Evolutionary conservation across 352 stramenopile species (phyloP), one percentile per base, ranked within the genome.

Genomic region (Globisporangium solare): DNA sequence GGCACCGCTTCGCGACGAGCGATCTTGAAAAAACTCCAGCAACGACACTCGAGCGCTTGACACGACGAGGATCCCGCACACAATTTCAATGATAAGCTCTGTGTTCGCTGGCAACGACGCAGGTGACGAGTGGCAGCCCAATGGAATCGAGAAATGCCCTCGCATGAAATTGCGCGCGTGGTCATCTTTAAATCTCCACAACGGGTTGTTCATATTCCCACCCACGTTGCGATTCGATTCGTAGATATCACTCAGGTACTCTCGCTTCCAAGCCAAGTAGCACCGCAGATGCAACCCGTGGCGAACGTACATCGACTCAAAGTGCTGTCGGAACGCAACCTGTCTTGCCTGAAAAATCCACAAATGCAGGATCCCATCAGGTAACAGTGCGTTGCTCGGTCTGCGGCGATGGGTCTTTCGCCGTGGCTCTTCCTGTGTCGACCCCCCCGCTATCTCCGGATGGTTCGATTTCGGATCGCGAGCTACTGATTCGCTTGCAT

Each of bases 21-120:
- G 64, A 1, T 50, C 59, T 17, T 67, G 51, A 27, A 76, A 56
- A 6, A 76, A 53, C 31, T 70, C 68, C 17, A 67, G 61, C 7
- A 83, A 24, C 3, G 57, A 55, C 48, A 88, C 63, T 43, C 54
- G 71, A 6, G 71, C 64, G 21, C 62, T 64, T 6, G 64, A 67
- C 6, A 88, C 73, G 14, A 81, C 56, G 2, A 73, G 55, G n/a
- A 79, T 70, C 1, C 71, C 77, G 39, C 77, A 88, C 14, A 86
- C 51, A 14, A 88, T 57, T 32, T 88, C 75, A 17, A 88, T 70
- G 27, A 74, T 64, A 6, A 88, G 62, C 20, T 73, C 65, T 27
- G 71, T 70, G 22, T 81, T 74, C 24, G 62, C 62, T 7, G 68
- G 67, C 47, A 81, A 54, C 2, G 64, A 64, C 57, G 39, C 61